phyloP scores from a whole-genome alignment of 352 stramenopile genomes.

The Globisporangium orthogonon region DNA sequence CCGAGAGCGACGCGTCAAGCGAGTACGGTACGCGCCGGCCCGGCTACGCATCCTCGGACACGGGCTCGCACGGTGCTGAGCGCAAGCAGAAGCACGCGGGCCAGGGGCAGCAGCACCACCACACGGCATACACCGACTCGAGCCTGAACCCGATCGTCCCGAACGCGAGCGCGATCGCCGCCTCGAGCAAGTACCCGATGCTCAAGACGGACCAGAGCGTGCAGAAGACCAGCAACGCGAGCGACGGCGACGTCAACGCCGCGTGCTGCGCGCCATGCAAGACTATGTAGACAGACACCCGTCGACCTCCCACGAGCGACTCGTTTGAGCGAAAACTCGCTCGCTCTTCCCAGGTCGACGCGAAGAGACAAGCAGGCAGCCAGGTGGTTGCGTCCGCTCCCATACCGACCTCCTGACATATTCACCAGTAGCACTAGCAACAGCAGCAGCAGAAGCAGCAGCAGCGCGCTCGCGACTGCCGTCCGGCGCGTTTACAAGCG shows the following conservation, averaged over 20 bases:
- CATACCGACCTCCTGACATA: not conserved
- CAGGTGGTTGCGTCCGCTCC: not conserved
- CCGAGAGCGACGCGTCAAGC: slow-evolving; percentile 79
- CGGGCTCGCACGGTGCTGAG: slow-evolving; percentile 39
- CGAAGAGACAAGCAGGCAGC: not conserved
- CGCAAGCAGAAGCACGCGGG: slow-evolving; percentile 16
- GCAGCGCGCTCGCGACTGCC: not conserved
- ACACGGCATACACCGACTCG: slow-evolving; percentile 49
- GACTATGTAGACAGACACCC: slow-evolving; percentile 47
- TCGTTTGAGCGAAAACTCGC: not conserved
- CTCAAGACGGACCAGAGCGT: slow-evolving; percentile 72
- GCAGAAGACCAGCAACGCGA: slow-evolving; percentile 23
- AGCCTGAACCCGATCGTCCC: slow-evolving; percentile 57
- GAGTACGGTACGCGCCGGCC: slow-evolving; percentile 50
- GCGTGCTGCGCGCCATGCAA: slow-evolving; percentile 62
- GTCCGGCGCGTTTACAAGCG: not conserved
- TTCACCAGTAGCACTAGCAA: not conserved
- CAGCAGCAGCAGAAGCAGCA: not conserved
- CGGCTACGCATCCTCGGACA: slow-evolving; percentile 57
- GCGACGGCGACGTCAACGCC: slow-evolving; percentile 27
- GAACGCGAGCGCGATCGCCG: slow-evolving; percentile 60
- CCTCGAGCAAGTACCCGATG: slow-evolving; percentile 59
- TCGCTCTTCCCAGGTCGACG: not conserved
- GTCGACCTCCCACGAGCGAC: not conserved
- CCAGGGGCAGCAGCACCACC: slow-evolving; percentile 15